Base-by-base conservation (phyloP, 225 moss, liverwort and hornwort genomes). In the Takakia lepidozioides region DNA sequence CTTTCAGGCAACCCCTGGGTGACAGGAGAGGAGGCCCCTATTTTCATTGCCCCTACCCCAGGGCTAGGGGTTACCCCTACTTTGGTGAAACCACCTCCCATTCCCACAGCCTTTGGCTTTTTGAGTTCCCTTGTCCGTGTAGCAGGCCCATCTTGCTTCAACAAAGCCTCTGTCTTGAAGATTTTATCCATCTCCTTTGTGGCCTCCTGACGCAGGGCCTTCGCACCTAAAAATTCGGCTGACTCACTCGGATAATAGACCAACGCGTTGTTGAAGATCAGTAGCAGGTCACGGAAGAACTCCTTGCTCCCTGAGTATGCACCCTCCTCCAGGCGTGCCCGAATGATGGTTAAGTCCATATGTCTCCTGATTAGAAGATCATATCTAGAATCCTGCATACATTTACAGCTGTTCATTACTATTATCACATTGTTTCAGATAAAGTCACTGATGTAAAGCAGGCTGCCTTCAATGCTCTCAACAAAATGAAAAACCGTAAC, bases 261-360 rank as follows among this genome's bases (percentile, higher is more conserved):
- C 61, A 91, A 66, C 24, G 83, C 83, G 37, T 91, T 91, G 55
- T 83, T 91, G 58, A 83, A 91, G 57, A 91, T 81, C 29, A 91
- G 67, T 43, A 91, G 72, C 48, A 91, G 70, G 49, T 91, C 90
- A 24, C 90, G 76, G 52, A 91, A 91, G 55, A 91, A 91, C 43
- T 91, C 90, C 27, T 65, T 73, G 63, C 78, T 86, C 60, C 80
- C 75, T n/a, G 89, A 85, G 49, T 91, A 91, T 24, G 58, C 65
- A 49, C 83, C 90, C 19, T 91, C 86, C 57, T 91, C 86, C 54
- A 91, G 57, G 40, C 90, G 77, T 13, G 80, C 20, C n/a, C 90
- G 80, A 30, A 91, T 68, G 52, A 57, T 83, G 54, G 77, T 54
- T 59, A 91, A 66, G 62, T 91, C 90, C 65, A 91, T 46, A 62